Conservation (phyloP, 257 asterid species). For the Solanum microdontum region DNA sequence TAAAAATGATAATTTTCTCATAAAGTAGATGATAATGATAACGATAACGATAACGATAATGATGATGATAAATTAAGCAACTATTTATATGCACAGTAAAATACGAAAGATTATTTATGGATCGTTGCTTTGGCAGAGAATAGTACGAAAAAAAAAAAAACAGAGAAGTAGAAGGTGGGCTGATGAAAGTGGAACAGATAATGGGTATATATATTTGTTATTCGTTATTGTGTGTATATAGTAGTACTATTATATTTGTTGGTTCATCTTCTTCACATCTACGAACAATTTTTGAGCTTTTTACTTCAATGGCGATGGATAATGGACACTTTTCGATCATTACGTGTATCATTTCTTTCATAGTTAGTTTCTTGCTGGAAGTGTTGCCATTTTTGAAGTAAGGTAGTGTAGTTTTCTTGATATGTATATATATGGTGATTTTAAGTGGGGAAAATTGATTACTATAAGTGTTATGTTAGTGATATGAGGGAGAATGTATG, state of each 20-base stretch:
- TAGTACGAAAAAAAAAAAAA: background rate
- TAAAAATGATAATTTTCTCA: slow-evolving; percentile 27
- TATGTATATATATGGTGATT: no score
- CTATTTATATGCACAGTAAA: background rate
- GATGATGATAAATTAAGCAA: background rate
- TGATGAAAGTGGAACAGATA: background rate
- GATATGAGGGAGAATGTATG: background rate
- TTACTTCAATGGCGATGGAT: background rate
- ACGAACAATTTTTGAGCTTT: background rate
- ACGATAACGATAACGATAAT: background rate
- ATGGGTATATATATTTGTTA: background rate
- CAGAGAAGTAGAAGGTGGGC: background rate
- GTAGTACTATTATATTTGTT: background rate
- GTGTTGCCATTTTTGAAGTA: background rate
- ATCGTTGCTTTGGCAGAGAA: background rate
- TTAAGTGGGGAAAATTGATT: no score
- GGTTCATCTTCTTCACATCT: background rate
- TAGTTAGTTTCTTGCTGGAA: background rate
- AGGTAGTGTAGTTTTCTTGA: background rate
- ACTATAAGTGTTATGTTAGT: no score
- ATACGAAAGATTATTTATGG: background rate
- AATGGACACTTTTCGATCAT: background rate
- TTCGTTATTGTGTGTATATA: background rate
- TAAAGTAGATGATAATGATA: slow-evolving; percentile 11
- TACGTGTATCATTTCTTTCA: background rate